phyloP scores from a whole-genome alignment of 768 basidiomycete genomes.

The Saitozyma sp. region DNA sequence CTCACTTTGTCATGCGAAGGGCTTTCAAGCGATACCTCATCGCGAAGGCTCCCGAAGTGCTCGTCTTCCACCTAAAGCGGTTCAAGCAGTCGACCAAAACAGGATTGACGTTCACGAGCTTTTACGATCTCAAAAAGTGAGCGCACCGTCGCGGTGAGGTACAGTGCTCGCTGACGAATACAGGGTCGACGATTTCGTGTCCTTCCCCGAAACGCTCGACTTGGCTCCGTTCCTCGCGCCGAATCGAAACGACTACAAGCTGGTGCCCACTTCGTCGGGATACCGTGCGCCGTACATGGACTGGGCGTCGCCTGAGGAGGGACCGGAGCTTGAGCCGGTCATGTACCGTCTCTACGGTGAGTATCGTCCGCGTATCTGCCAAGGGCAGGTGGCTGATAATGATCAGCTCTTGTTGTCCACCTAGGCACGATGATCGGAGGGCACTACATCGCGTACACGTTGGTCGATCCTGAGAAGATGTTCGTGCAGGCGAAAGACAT shows the following conservation, averaged over 20 bases:
- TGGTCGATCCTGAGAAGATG: constrained; percentile 48
- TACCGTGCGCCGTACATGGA: constrained; percentile 47
- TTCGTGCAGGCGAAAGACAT: constrained; percentile 21
- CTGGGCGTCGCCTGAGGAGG: constrained; percentile 43
- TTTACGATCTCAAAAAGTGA: constrained; percentile 52
- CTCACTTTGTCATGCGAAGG: constrained; percentile 72
- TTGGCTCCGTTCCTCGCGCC: constrained; percentile 84
- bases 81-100: constrained; percentile 79
- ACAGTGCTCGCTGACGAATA: constrained; percentile 30
- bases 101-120: constrained; percentile 45
- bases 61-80: constrained; percentile 89
- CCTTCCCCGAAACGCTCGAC: constrained; percentile 85
- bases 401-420: constrained; percentile 50
- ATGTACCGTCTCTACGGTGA: constrained; percentile 50
- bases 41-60: constrained; percentile 69
- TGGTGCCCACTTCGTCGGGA: constrained; percentile 33
- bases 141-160: constrained; percentile 54
- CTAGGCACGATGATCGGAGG: constrained; percentile 66
- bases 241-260: constrained; percentile 52
- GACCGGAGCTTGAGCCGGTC: constrained; percentile 42
- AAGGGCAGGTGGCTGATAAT: neutral
- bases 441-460: constrained; percentile 79
- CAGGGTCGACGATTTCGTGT: constrained; percentile 85
- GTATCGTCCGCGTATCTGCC: constrained; percentile 1
- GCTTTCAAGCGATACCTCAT: constrained; percentile 96